Conservation (phyloP, 345 rosid genomes). For the Citrus unshiu region DNA sequence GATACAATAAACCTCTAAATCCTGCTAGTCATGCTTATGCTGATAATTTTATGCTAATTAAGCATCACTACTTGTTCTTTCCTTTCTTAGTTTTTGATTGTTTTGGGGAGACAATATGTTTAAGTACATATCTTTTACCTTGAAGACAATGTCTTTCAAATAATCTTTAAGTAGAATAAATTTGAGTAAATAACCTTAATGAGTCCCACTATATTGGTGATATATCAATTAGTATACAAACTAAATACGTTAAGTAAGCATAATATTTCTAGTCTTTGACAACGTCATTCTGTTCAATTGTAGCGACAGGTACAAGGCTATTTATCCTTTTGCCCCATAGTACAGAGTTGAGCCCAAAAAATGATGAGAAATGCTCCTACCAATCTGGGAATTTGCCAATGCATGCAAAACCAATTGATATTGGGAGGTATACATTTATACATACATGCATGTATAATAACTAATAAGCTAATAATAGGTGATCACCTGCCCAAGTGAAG, state of each 20-base stretch:
- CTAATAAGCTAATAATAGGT: too few relatives aligned
- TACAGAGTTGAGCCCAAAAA: slow-evolving; percentile 33
- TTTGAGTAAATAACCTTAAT: background rate
- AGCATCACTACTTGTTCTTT: background rate
- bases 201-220: too few relatives aligned
- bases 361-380: slow-evolving; percentile 31
- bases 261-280: background rate
- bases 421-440: too few relatives aligned
- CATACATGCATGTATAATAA: too few relatives aligned
- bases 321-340: slow-evolving; percentile 39
- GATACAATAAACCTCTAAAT: background rate
- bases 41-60: background rate
- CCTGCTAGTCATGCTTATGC: background rate
- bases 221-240: too few relatives aligned
- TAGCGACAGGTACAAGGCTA: background rate
- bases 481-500: slow-evolving; percentile 37
- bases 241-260: too few relatives aligned
- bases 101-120: background rate
- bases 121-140: background rate
- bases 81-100: background rate
- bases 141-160: background rate
- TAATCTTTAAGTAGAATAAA: background rate
- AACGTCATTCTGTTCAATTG: background rate
- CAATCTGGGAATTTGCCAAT: slow-evolving; percentile 16
- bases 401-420: too few relatives aligned